These are phyloP conservation scores for Centella asiatica DNA, from an alignment of 129 eudicot genomes.

Conservation along the genomic window DNA sequence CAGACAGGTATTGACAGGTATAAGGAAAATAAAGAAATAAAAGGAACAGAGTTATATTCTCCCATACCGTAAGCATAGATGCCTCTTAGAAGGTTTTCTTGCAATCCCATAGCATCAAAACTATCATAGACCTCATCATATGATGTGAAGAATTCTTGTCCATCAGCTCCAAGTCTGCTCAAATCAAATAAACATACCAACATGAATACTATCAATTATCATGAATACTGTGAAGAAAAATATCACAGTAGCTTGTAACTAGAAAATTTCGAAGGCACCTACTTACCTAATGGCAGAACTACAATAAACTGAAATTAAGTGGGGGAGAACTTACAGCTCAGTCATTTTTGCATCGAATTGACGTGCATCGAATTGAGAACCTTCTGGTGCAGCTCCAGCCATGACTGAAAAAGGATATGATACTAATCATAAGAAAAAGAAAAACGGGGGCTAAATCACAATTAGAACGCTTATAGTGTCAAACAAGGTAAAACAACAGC, in stretches of 20 bases:
- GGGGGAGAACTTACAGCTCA: constrained; percentile 34
- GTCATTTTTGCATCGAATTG: constrained; percentile 47
- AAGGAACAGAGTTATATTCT: not conserved
- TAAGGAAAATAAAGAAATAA: not conserved
- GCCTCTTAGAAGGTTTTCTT: constrained; percentile 4
- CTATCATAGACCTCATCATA: constrained; percentile 3
- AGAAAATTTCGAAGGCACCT: not conserved
- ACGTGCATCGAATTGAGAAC: constrained; percentile 48
- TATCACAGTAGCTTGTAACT: not conserved
- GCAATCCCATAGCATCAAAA: constrained; percentile 2
- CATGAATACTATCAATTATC: not conserved
- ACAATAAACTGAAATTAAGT: not conserved
- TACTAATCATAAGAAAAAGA: no score
- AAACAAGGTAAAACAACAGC: no score
- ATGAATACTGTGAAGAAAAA: no score
- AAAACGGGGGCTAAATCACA: not conserved
- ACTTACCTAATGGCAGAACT: not conserved
- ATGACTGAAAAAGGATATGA: constrained; percentile 22
- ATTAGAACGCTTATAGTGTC: not conserved
- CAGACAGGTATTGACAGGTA: no score
- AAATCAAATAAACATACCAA: not conserved
- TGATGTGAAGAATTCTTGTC: constrained; percentile 1
- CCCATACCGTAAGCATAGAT: not conserved
- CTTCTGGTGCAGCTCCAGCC: constrained; percentile 45
- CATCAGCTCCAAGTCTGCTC: constrained; percentile 1